These are phyloP conservation scores for Grifola frondosa DNA, from an alignment of 1,284 basidiomycete species.

Conservation along the genomic window DNA sequence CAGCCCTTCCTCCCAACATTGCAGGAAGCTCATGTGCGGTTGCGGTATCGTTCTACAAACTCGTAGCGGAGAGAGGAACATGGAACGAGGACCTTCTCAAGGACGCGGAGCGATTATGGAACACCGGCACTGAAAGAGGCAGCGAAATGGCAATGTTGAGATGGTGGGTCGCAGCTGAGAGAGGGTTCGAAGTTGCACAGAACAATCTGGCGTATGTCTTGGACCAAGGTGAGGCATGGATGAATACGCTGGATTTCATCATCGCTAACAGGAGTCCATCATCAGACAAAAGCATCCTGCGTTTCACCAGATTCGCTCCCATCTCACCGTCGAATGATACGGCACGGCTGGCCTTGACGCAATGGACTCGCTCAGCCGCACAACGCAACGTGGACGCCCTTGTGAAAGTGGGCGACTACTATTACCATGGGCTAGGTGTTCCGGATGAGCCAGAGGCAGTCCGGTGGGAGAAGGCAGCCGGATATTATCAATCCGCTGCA, in stretches of 20 bases:
- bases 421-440: constrained; percentile 86
- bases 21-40: constrained; percentile 76
- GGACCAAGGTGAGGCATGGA: constrained; percentile 85
- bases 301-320: constrained; percentile 67
- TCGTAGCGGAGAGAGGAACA: constrained; percentile 82
- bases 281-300: constrained; percentile 67
- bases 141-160: constrained; percentile 80
- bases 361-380: constrained; percentile 92
- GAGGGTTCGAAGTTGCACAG: constrained; percentile 90
- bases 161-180: constrained; percentile 94
- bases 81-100: constrained; percentile 86
- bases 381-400: constrained; percentile 95
- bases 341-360: constrained; percentile 80
- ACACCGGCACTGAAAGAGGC: constrained; percentile 63
- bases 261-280: no score
- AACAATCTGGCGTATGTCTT: constrained; percentile 94
- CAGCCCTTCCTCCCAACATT: constrained; percentile 43
- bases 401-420: constrained; percentile 96
- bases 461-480: constrained; percentile 84
- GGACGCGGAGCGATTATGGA: constrained; percentile 83
- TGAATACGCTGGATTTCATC: no score
- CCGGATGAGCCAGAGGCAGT: constrained; percentile 57
- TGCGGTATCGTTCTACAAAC: constrained; percentile 87
- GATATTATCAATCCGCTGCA: constrained; percentile 91
- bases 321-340: constrained; percentile 73